A percentile compares a stretch with the other conserved stretches of the same genome.
These are phyloP conservation scores for Tetrapisispora phaffii DNA, from an alignment of 805 yeast species.

Conservation along the genomic window DNA sequence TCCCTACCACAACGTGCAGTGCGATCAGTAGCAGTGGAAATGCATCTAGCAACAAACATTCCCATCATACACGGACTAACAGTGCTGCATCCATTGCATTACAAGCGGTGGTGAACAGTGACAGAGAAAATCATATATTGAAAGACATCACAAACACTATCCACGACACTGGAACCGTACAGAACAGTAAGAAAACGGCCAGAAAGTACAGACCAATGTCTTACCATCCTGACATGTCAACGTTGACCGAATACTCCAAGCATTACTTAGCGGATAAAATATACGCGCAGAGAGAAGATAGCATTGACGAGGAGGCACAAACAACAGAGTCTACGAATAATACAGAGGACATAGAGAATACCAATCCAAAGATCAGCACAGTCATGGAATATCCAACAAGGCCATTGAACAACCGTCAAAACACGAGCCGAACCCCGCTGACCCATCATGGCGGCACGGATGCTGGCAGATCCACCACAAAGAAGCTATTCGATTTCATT, in stretches of 20 bases:
- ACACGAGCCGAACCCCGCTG: background rate
- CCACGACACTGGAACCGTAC: background rate
- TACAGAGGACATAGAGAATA: no score
- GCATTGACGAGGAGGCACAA: background rate
- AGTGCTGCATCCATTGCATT: slow-evolving; percentile 57
- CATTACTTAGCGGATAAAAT: background rate
- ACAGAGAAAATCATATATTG: slow-evolving; percentile 20
- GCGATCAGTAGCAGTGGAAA: slow-evolving; percentile 13
- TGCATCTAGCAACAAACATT: slow-evolving; percentile 14
- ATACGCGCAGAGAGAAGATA: background rate
- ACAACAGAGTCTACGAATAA: background rate
- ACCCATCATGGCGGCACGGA: background rate
- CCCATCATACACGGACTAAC: slow-evolving; percentile 11
- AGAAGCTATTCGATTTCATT: slow-evolving; percentile 68
- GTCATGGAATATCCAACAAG: no score
- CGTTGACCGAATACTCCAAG: background rate
- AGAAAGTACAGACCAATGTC: slow-evolving; percentile 77
- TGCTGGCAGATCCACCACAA: slow-evolving; percentile 48
- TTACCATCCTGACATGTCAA: slow-evolving; percentile 46
- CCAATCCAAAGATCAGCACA: no score
- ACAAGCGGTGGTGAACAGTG: slow-evolving; percentile 69
- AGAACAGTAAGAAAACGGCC: slow-evolving; percentile 9
- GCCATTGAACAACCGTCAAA: background rate
- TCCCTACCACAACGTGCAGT: slow-evolving; percentile 33
- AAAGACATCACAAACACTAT: background rate